Evolutionary conservation across 2,329 filamentous ascomycete genomes (phyloP), one percentile per base, ranked within the genome.

Genomic region (Pseudogymnoascus sp.): DNA sequence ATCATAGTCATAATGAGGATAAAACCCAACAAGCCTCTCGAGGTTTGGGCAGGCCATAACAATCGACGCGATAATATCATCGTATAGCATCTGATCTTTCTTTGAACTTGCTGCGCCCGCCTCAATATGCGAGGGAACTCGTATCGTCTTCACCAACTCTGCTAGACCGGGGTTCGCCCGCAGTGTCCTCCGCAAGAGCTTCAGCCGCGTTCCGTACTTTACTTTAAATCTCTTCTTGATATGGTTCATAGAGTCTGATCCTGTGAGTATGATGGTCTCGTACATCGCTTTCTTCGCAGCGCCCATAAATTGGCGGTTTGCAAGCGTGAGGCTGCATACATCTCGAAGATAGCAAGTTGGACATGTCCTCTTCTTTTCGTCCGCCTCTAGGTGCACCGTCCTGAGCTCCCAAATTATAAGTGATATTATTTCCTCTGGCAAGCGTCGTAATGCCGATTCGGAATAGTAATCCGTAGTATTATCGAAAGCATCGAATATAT

Each of bases 291-390:
- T 39, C 57, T 25, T 58, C 3, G 57, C 37, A 25, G 57, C 33
- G 11, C 33, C 33, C 37, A 58, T 38, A 30, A 37, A 58, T 39
- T 58, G 57, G 5, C 57, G 33, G 7, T 58, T 58, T 39, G 37
- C 33, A 18, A 82, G 61, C 9, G 78, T 76, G 39, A 85, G 69
- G 41, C 77, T 78, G 65, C 78, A 81, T 30, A 80, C 72, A 66
- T 87, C 83, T 57, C 84, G 77, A 81, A 85, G 84, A 80, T 82
- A 85, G 70, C 84, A 87, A 15, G 84, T 86, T 14, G 82, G 78
- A 68, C 84, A 87, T 70, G 82, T 84, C 35, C 73, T 71, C 64
- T 77, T 58, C 35, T 58, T 37, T 22, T 37, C 37, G 20, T 25
- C 25, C 12, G 57, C 37, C 6, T 70, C 71, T 11, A 85, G 68